Base-by-base conservation (phyloP, 192 early-diverging fungal genomes). In the Coemansia javaensis region DNA sequence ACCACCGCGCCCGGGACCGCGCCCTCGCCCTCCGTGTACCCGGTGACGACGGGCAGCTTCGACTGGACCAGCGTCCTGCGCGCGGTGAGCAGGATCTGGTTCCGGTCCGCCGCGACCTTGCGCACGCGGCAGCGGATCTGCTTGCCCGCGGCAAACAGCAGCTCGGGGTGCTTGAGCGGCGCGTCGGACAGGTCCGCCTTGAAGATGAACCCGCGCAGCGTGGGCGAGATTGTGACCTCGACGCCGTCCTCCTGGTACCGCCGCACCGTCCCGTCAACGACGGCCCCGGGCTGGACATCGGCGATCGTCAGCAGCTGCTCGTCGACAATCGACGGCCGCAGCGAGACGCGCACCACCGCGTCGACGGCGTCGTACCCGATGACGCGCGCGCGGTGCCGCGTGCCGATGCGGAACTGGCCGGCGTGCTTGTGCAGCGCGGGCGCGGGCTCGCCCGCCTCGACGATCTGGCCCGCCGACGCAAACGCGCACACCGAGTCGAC, bases 351-450 rank as follows among this genome's bases (percentile, higher is more conserved):
- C n/a, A 89, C 59, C 2, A 92, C 32, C 18, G 81, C 81, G 52
- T 89, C 90, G 8, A 86, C 80, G 36, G 83, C 75, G 34, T 90
- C 87, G 56, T 86, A 88, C 11, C 83, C 83, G 24, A 92, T 54
- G 5, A 97, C 85, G 45, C 93, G 81, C 38, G 70, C 90, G 22
- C 79, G 77, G 55, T 97, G 92, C 12, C 46, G 59, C 13, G 80
- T 82, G 33, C 82, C 94, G 2, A 86, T 27, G n/a, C 55, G 65
- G 56, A 74, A 90, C 20, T 65, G 68, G 27, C 84, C 84, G 13
- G 52, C 40, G 34, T 53, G 40, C 31, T 40, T 63, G 42, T 59
- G 59, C 9, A 77, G 75, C 13, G 75, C 39, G 11, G 90, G 73
- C 36, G 59, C 57, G 12, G 69, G 56, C 13, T 82, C 32, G 30